Evolutionary conservation across 257 asterid species (phyloP).

Genomic region (Salvia miltiorrhiza): DNA sequence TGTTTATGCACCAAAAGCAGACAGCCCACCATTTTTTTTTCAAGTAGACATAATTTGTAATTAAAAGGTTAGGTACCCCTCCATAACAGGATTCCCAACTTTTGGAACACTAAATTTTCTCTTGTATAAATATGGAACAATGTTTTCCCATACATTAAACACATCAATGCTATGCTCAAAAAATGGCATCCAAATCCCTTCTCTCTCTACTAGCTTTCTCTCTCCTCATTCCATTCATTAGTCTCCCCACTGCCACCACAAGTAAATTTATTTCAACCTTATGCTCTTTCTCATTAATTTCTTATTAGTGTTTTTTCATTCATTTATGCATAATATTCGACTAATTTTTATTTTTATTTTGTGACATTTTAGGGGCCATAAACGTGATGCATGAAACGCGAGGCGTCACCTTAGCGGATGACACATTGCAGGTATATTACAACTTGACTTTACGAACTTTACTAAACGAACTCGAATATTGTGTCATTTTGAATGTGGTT

Average conservation of each 20-base stretch:
- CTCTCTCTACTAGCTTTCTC: conserved; percentile 25
- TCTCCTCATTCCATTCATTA: conserved; percentile 16
- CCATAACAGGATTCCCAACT: conserved; percentile 26
- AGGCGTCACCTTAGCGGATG: conserved; percentile 15
- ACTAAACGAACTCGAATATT: background rate
- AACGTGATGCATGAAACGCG: conserved; percentile 17
- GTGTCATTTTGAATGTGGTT: background rate
- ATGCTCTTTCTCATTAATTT: background rate
- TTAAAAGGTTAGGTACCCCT: conserved; percentile 29
- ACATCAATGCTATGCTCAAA: conserved; percentile 11
- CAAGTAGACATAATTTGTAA: background rate
- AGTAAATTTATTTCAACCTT: conserved; percentile 9
- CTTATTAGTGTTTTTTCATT: background rate
- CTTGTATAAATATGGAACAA: conserved; percentile 36
- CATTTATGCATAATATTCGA: background rate
- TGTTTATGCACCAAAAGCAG: conserved; percentile 11
- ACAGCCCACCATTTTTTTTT: background rate
- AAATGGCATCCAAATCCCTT: conserved; percentile 30
- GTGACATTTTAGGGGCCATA: conserved; percentile 17
- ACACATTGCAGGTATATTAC: conserved; percentile 21
- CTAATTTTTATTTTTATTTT: background rate
- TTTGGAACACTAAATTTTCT: conserved; percentile 6
- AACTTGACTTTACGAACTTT: background rate
- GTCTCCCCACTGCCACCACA: conserved; percentile 6
- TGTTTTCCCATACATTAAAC: conserved; percentile 13